Conservation (phyloP, 768 basidiomycete genomes). For the Crassisporium funariophilum region DNA sequence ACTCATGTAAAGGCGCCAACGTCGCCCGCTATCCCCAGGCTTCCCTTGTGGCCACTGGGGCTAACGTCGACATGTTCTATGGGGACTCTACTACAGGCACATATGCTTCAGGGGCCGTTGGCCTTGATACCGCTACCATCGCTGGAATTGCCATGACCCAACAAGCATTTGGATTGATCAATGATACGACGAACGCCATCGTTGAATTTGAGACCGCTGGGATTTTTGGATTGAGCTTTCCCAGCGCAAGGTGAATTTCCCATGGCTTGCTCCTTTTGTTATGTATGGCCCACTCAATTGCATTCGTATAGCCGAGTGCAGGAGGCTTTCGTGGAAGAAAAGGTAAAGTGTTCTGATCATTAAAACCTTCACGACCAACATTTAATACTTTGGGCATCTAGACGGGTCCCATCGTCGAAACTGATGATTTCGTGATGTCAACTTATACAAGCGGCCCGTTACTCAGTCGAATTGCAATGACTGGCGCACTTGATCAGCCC, state of each 20-base stretch:
- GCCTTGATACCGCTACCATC: slow-evolving; percentile 52
- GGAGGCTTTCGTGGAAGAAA: slow-evolving; percentile 7
- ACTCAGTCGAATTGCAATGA: slow-evolving; percentile 47
- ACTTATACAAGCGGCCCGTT: slow-evolving; percentile 46
- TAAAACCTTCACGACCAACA: too few species aligned
- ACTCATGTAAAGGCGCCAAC: slow-evolving; percentile 38
- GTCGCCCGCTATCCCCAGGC: slow-evolving; percentile 45
- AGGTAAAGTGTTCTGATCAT: slow-evolving; percentile 2
- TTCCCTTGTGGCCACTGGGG: slow-evolving; percentile 38
- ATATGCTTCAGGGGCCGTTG: slow-evolving; percentile 57
- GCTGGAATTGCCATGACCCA: slow-evolving; percentile 51
- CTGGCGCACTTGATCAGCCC: slow-evolving; percentile 42
- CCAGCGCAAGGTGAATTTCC: slow-evolving; percentile 66
- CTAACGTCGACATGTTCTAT: slow-evolving; percentile 47
- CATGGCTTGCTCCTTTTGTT: background rate
- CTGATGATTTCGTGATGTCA: slow-evolving; percentile 38
- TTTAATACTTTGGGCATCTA: too few species aligned
- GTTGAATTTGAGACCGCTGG: slow-evolving; percentile 56
- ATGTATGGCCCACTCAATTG: background rate
- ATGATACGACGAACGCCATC: slow-evolving; percentile 60
- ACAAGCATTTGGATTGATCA: slow-evolving; percentile 60
- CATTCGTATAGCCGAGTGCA: slow-evolving; percentile 18
- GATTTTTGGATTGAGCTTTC: slow-evolving; percentile 72
- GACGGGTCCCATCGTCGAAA: slow-evolving; percentile 27
- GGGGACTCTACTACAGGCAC: slow-evolving; percentile 74